Conservation (phyloP, 345 rosid species). For the Acer negundo region DNA sequence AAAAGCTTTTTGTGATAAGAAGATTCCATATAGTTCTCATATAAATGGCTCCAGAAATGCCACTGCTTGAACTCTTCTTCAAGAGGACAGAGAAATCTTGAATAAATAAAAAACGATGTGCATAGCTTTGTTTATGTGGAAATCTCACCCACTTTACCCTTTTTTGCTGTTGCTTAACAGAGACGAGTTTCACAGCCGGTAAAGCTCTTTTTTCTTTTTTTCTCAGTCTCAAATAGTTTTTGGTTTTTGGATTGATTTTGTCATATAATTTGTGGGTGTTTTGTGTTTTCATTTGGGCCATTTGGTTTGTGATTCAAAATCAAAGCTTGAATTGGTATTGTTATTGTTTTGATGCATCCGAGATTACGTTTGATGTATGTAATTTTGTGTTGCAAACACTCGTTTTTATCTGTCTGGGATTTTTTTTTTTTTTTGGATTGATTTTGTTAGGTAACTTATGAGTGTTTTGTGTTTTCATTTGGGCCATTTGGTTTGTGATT, state of each 20-base stretch:
- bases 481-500: background rate
- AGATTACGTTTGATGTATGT: no score
- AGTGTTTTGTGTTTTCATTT: background rate
- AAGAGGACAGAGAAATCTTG: background rate
- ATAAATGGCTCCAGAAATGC: no score
- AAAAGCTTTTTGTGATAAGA: no score
- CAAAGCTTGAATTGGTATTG: background rate
- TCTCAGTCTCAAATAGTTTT: background rate
- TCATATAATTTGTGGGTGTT: background rate
- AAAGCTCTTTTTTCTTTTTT: background rate
- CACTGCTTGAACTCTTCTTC: no score
- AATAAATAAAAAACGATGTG: conserved; percentile 36
- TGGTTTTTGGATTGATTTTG: background rate
- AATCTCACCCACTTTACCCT: conserved; percentile 65
- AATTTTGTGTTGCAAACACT: background rate
- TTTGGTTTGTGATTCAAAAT: background rate
- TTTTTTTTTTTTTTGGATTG: background rate
- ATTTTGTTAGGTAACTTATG: background rate
- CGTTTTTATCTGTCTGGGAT: background rate
- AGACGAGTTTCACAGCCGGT: conserved; percentile 74
- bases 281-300: background rate
- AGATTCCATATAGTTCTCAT: no score
- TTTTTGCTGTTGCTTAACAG: conserved; percentile 72
- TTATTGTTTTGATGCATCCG: background rate
- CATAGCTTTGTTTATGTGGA: conserved; percentile 71